Base-by-base conservation (phyloP, 257 asterid genomes). In the Solanum appendiculatum region DNA sequence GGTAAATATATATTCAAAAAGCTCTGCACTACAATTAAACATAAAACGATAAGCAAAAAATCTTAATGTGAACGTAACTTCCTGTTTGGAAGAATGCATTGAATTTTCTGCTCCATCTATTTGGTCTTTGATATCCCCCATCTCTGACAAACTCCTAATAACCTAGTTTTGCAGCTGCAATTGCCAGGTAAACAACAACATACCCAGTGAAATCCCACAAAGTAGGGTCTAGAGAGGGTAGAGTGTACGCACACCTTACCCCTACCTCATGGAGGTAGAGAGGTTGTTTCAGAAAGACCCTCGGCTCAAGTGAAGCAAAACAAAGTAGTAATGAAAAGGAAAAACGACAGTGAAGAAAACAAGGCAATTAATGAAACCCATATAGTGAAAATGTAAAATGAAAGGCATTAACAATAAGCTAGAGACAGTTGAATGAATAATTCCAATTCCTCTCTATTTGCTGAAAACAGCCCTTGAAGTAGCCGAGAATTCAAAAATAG, bases 61-160 rank as follows among this genome's bases (percentile, higher is more conserved):
- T 23, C 39, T 88, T 33, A 63, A 85, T 87, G 44, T 33, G 87
- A 89, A 85, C 84, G 86, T 91, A 89, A 96, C 98, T 91, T 95
- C 98, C 91, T 95, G 92, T 42, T 91, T 73, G 86, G 9, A 54
- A 54, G 98, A 91, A 83, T 96, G 92, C 90, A 82, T 86, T 86
- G 98, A 68, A 83, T 93, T 94, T 83, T 90, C 93, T 36, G 95
- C 92, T 89, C 69, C 87, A 34, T 93, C 98, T 58, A 91, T 85
- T 86, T 92, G 94, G 29, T 92, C 93, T 86, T 92, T 93, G 72
- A 86, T 91, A 84, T 93, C 97, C 92, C 93, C 96, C 63, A 94
- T 87, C 29, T 9, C 48, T 36, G 18, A 9, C 46, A 34, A 33
- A 36, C 46, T 36, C 20, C 48, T 72, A 72, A 5, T 72, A 29